Evolutionary conservation across 768 basidiomycete species (phyloP).

Genomic region (Suillus decipiens): DNA sequence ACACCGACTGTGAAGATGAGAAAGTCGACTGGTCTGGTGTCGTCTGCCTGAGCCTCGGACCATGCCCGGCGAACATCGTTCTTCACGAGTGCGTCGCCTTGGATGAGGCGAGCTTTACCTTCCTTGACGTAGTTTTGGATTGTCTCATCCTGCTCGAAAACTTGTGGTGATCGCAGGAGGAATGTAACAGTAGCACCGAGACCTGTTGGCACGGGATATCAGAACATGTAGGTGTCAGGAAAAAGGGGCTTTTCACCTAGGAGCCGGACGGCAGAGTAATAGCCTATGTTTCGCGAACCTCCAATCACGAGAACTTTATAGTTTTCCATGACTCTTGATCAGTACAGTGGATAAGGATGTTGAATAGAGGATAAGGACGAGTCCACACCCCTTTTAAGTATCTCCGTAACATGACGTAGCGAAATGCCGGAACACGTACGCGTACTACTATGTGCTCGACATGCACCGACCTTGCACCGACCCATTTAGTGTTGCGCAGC

Average conservation of each 20-base stretch:
- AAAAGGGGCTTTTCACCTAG: conserved; percentile 38
- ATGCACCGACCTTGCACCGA: too few species aligned
- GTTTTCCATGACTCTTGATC: conserved; percentile 10
- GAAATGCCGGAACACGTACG: too few species aligned
- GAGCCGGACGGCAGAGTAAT: conserved; percentile 47
- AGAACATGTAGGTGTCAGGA: neutral
- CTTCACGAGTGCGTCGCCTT: conserved; percentile 60
- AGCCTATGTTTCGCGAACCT: conserved; percentile 60
- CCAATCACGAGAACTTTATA: conserved; percentile 48
- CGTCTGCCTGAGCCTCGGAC: conserved; percentile 40
- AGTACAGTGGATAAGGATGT: neutral
- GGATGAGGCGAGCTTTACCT: conserved; percentile 54
- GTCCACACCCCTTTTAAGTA: neutral
- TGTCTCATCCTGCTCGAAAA: conserved; percentile 53
- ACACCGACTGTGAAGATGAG: conserved; percentile 65
- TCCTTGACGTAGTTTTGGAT: conserved; percentile 53
- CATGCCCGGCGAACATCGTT: conserved; percentile 56
- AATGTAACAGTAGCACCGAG: conserved; percentile 64
- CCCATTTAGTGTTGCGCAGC: too few species aligned
- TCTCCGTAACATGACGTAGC: too few species aligned
- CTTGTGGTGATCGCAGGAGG: conserved; percentile 51
- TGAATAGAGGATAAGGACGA: neutral
- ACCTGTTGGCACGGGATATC: conserved; percentile 36
- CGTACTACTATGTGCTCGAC: too few species aligned
- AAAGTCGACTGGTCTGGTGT: conserved; percentile 44